phyloP scores from a whole-genome alignment of 2,329 filamentous ascomycete genomes.

The Nemania bipapillata region DNA sequence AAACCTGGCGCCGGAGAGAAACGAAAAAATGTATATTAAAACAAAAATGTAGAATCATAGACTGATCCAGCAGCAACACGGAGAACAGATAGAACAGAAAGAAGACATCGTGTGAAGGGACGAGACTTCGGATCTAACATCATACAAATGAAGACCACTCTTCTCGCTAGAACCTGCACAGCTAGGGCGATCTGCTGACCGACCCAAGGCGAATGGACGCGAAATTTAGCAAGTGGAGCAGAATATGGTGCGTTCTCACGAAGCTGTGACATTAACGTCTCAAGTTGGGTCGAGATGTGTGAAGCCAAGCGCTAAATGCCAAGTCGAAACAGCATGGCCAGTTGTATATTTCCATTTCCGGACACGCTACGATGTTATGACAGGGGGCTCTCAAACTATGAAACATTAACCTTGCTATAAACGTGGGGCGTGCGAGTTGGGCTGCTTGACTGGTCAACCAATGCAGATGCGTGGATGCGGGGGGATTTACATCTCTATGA shows the following conservation, averaged over 20 bases:
- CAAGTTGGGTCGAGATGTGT: slow-evolving; percentile 40
- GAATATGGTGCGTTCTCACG: slow-evolving; percentile 28
- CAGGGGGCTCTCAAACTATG: slow-evolving; percentile 29
- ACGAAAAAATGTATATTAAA: slow-evolving; percentile 34
- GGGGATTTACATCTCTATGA: slow-evolving; percentile 8
- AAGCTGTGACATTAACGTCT: slow-evolving; percentile 44
- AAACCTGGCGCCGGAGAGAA: slow-evolving; percentile 47
- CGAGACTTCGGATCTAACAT: slow-evolving; percentile 2
- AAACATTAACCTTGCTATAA: slow-evolving; percentile 21
- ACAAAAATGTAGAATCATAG: slow-evolving; percentile 8
- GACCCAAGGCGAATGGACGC: slow-evolving; percentile 35
- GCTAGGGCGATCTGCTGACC: slow-evolving; percentile 17
- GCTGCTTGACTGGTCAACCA: neutral
- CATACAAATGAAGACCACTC: neutral
- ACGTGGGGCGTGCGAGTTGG: neutral
- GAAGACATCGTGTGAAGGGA: neutral
- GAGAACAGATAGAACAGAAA: slow-evolving; percentile 19
- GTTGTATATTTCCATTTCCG: slow-evolving; percentile 37
- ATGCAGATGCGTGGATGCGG: neutral
- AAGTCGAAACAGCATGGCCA: slow-evolving; percentile 35
- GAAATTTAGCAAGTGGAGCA: slow-evolving; percentile 35
- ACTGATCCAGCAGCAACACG: slow-evolving; percentile 28
- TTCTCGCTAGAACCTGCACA: slow-evolving; percentile 40
- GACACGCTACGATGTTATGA: slow-evolving; percentile 15
- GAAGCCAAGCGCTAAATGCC: slow-evolving; percentile 40